Evolutionary conservation across 23 red algal genomes (phyloP).

Genomic region (Chondrus crispus): DNA sequence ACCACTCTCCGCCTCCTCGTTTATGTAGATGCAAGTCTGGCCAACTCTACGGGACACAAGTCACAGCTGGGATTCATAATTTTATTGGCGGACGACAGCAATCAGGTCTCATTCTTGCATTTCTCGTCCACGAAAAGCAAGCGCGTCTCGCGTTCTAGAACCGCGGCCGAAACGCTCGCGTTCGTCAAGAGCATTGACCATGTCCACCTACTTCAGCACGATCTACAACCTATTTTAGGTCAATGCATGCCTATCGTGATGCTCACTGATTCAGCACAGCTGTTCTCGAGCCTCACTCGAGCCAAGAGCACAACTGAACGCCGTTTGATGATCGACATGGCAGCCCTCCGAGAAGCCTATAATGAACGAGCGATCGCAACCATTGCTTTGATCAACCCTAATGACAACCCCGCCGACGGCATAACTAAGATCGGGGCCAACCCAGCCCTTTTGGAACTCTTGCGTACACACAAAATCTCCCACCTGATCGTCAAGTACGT

Average conservation of each 20-base stretch:
- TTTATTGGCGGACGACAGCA: background rate
- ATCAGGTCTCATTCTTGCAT: background rate
- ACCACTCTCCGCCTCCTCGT: background rate
- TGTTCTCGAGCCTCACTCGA: background rate
- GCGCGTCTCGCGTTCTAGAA: background rate
- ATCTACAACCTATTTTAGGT: background rate
- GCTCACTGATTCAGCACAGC: constrained; percentile 14
- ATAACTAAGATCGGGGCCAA: background rate
- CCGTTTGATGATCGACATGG: constrained; percentile 17
- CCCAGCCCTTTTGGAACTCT: background rate
- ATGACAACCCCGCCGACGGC: constrained; percentile 21
- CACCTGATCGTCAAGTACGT: too few relatives aligned
- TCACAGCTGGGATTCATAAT: background rate
- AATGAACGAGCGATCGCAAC: background rate
- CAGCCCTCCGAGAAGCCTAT: background rate
- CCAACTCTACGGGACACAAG: background rate
- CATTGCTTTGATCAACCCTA: background rate
- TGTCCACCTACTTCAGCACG: background rate
- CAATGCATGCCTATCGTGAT: background rate
- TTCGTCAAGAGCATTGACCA: background rate
- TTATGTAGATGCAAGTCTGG: background rate
- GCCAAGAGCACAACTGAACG: constrained; percentile 4
- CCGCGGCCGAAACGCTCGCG: background rate
- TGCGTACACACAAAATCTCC: too few relatives aligned
- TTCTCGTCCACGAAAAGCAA: background rate